These are phyloP conservation scores for Stephania cephalantha DNA, from an alignment of 164 flowering plant species.

Conservation along the genomic window DNA sequence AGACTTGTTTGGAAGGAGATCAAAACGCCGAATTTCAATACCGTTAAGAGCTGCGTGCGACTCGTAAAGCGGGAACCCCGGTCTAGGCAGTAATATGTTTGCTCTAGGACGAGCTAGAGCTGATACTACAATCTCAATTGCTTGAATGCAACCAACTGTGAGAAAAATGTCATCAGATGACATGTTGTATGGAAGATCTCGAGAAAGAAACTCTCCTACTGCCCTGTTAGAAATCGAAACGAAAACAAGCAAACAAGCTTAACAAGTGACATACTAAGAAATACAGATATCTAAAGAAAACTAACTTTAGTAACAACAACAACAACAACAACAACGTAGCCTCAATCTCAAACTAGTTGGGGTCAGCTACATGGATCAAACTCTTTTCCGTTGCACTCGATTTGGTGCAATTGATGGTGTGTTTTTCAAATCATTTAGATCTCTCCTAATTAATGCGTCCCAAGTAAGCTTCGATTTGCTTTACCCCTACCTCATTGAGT, in stretches of 20 bases:
- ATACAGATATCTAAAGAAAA: no score
- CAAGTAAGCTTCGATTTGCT: no score
- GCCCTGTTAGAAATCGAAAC: slow-evolving; percentile 40
- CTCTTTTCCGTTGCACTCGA: no score
- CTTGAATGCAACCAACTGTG: slow-evolving; percentile 83
- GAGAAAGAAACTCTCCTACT: slow-evolving; percentile 67
- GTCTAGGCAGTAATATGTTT: slow-evolving; percentile 80
- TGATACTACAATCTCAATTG: slow-evolving; percentile 64
- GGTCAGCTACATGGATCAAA: no score
- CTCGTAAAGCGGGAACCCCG: slow-evolving; percentile 80
- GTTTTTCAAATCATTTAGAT: no score
- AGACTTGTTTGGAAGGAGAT: slow-evolving; percentile 67
- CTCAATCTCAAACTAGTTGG: no score
- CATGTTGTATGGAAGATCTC: slow-evolving; percentile 69
- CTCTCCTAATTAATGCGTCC: no score
- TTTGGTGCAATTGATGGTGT: no score
- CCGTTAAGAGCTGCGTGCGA: slow-evolving; percentile 53
- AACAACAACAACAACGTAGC: no score
- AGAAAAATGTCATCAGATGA: slow-evolving; percentile 70
- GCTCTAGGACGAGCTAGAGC: slow-evolving; percentile 70
- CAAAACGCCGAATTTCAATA: slow-evolving; percentile 57
- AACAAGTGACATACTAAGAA: neutral
- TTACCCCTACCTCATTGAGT: no score
- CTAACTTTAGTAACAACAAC: no score
- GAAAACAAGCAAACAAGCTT: neutral